Evolutionary conservation across 1,139 yeast species (phyloP), one percentile per base, ranked within the genome.

Genomic region (Geotrichum reessii): DNA sequence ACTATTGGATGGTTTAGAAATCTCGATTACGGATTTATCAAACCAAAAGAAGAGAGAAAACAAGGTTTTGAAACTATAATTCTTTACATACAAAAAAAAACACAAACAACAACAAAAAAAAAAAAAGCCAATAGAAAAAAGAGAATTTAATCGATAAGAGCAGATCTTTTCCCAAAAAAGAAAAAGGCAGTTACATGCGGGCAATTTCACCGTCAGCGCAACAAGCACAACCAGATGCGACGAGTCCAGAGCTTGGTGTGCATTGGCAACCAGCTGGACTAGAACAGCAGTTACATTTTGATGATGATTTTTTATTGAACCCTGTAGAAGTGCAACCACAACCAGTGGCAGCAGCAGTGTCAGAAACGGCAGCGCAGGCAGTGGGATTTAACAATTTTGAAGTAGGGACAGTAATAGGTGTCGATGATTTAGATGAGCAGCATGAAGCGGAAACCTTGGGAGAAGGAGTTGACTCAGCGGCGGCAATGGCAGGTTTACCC

Each of bases 91-190:
- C 4, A 21, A 40, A 33, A 19, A 24, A 7, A 17, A 31, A 31
- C 3, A 17, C 25, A 28, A 17, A 21, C 6, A n/a, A 11, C 6
- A 9, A 50, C 14, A 11, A 12, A 2, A 50, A 82, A 69, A 66
- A 80, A n/a, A n/a, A n/a, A n/a, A n/a, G n/a, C n/a, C n/a, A n/a
- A n/a, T n/a, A n/a, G n/a, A n/a, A n/a, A n/a, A n/a, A n/a, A n/a
- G n/a, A n/a, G n/a, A n/a, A n/a, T n/a, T n/a, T n/a, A n/a, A n/a
- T n/a, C n/a, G n/a, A n/a, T n/a, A n/a, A n/a, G n/a, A n/a, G n/a
- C n/a, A n/a, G n/a, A n/a, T 82, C 86, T 1, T 84, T 85, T 12
- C 86, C 86, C 11, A 82, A n/a, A n/a, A n/a, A 81, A 2, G 86
- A 81, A 42, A 17, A n/a, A 11, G 14, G 22, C 21, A 21, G 8